Percentiles rank a stretch among this genome's conserved stretches.
Evolutionary conservation across 768 basidiomycete genomes (phyloP).

Genomic region (Leccinum variicolor): DNA sequence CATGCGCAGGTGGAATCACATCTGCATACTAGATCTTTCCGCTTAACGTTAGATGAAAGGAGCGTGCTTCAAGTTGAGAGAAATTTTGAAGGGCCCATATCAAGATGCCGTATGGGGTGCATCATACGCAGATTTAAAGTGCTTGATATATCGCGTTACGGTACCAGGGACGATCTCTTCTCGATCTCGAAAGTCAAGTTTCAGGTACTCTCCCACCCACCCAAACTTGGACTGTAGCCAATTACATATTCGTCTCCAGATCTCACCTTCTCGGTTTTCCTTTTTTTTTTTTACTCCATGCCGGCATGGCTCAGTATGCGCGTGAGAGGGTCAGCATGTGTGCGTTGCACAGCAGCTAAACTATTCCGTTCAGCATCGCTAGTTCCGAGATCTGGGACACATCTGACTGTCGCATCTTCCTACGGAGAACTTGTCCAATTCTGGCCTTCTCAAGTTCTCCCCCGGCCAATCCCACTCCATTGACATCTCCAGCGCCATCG

Average conservation of each 20-base stretch:
- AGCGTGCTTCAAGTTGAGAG: constrained; percentile 27
- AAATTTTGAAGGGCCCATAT: constrained; percentile 26
- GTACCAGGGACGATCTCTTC: constrained; percentile 36
- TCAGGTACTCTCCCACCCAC: constrained; percentile 33
- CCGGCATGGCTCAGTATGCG: constrained; percentile 22
- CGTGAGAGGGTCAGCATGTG: constrained; percentile 12
- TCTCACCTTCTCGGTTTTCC: constrained; percentile 13
- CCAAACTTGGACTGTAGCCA: constrained; percentile 27
- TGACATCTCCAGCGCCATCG: constrained; percentile 33
- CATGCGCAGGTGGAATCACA: constrained; percentile 25
- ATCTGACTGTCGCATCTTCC: constrained; percentile 14
- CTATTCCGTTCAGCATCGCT: constrained; percentile 10
- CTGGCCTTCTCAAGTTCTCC: constrained; percentile 22
- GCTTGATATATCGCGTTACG: constrained; percentile 35
- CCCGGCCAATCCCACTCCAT: constrained; percentile 28
- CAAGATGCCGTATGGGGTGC: constrained; percentile 33
- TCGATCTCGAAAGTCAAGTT: constrained; percentile 35
- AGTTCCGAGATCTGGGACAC: constrained; percentile 20
- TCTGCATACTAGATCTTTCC: constrained; percentile 34
- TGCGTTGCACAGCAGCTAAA: constrained; percentile 14
- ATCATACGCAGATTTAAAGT: constrained; percentile 33
- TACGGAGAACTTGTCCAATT: constrained; percentile 26
- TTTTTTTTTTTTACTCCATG: constrained; percentile 16
- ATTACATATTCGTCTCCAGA: constrained; percentile 19
- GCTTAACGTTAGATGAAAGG: constrained; percentile 35